phyloP scores from a whole-genome alignment of 2,329 filamentous ascomycete genomes.

The Alternaria sp. region DNA sequence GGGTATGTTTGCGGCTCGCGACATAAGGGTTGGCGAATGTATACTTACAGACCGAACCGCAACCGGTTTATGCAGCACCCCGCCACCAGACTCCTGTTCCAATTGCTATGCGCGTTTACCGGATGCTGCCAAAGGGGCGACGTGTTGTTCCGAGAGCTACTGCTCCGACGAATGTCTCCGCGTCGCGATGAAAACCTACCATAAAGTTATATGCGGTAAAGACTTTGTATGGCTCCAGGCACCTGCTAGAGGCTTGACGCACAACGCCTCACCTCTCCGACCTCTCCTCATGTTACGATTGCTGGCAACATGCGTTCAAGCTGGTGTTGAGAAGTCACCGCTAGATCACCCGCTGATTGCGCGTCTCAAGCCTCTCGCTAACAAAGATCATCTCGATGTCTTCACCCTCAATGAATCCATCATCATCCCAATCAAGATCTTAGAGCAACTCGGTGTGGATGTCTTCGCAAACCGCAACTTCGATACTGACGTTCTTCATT shows the following conservation, averaged over 20 bases:
- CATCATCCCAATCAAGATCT: conserved; percentile 31
- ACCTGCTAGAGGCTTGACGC: conserved; percentile 14
- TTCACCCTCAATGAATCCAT: conserved; percentile 41
- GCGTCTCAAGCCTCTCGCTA: conserved; percentile 37
- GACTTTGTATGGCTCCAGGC: conserved; percentile 33
- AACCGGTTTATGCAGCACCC: conserved; percentile 24
- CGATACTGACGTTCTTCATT: conserved; percentile 41
- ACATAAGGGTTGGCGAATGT: conserved; percentile 15
- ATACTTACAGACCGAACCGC: conserved; percentile 16
- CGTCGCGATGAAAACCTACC: conserved; percentile 31
- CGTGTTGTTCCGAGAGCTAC: conserved; percentile 28
- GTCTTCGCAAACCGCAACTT: conserved; percentile 21
- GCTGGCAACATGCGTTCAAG: conserved; percentile 32
- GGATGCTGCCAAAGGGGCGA: not conserved
- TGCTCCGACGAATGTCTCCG: conserved; percentile 34
- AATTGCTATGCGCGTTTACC: conserved; percentile 31
- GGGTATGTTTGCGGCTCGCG: conserved; percentile 12
- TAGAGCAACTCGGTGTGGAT: conserved; percentile 36
- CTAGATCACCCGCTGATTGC: conserved; percentile 34
- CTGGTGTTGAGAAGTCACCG: conserved; percentile 24
- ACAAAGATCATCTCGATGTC: conserved; percentile 31
- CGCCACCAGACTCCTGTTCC: conserved; percentile 12
- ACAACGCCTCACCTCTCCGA: conserved; percentile 28
- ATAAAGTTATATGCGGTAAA: conserved; percentile 34
- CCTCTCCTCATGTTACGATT: conserved; percentile 37